These are phyloP conservation scores for Gamsiella multidivaricata DNA, from an alignment of 192 early-diverging fungal species.

Conservation along the genomic window DNA sequence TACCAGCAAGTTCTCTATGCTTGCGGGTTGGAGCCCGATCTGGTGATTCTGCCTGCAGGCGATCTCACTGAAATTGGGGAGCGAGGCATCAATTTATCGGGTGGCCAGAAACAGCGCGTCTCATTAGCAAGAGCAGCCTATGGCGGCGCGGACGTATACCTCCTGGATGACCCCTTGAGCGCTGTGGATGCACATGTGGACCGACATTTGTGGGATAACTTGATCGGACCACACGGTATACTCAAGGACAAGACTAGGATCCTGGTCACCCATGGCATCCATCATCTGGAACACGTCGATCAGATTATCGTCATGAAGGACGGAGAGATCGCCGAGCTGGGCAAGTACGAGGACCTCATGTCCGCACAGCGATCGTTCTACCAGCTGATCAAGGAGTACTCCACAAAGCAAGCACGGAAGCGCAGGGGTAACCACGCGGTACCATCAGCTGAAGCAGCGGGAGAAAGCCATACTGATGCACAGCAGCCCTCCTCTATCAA, in stretches of 20 bases:
- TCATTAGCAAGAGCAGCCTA: conserved; percentile 82
- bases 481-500: too few species aligned
- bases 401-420: conserved; percentile 48
- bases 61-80: conserved; percentile 95
- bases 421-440: conserved; percentile 15
- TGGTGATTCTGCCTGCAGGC: conserved; percentile 85
- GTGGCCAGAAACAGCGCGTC: conserved; percentile 87
- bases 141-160: conserved; percentile 74
- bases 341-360: conserved; percentile 69
- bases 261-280: conserved; percentile 84
- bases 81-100: conserved; percentile 89
- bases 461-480: background rate
- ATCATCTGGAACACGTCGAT: conserved; percentile 77
- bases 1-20: conserved; percentile 77
- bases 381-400: conserved; percentile 65
- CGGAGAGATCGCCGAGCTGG: conserved; percentile 73
- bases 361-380: conserved; percentile 63
- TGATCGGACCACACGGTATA: conserved; percentile 75
- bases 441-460: background rate
- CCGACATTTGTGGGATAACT: conserved; percentile 70
- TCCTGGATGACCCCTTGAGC: conserved; percentile 88
- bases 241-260: conserved; percentile 81
- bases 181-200: conserved; percentile 86
- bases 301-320: conserved; percentile 76
- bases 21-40: conserved; percentile 84